Evolutionary conservation across 805 yeast genomes (phyloP), one percentile per base, ranked within the genome.

Genomic region (Peterozyma toletana): DNA sequence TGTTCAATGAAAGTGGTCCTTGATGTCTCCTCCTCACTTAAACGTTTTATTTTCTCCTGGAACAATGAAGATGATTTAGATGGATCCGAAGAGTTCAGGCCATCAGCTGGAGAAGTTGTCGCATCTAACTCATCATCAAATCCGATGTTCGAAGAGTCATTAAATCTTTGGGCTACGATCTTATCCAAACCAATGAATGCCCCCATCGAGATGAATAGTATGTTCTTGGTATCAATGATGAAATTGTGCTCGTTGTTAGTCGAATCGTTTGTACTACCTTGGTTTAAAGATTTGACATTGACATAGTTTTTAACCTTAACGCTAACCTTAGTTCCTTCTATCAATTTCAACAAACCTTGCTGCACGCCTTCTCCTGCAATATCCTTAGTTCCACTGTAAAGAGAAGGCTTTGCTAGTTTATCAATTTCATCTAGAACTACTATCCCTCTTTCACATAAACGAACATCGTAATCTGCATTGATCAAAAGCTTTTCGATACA

Each of bases 361-460:
- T 78, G 84, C 14, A 78, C 83, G 40, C 84, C 83, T 56, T 78
- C 83, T 7, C 84, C 84, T 1, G 81, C 66, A 2, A 78, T 78
- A 55, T 78, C 84, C 48, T 75, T 73, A 0, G 77, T 67, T 3
- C 78, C 79, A 31, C 65, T 64, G 33, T 63, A 58, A 11, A 67
- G 65, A 1, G 70, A 57, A 1, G 77, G 74, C 48, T 73, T 75
- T 0, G 83, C 71, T 10, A 79, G 53, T 48, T 77, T 78, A 50
- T 78, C 83, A 16, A 78, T 62, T 51, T 79, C 84, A 55, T 79
- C 83, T 3, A 79, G 54, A 3, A 79, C 83, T 40, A 79, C 67
- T 29, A 77, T 76, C 4, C 85, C 85, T 44, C 68, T 66, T 50
- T 78, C 79, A 29, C 78, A 71, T 43, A 65, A 65, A 9, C 68